These are phyloP conservation scores for Chernovozyma aurita DNA, from an alignment of 1,139 yeast genomes.

Conservation along the genomic window DNA sequence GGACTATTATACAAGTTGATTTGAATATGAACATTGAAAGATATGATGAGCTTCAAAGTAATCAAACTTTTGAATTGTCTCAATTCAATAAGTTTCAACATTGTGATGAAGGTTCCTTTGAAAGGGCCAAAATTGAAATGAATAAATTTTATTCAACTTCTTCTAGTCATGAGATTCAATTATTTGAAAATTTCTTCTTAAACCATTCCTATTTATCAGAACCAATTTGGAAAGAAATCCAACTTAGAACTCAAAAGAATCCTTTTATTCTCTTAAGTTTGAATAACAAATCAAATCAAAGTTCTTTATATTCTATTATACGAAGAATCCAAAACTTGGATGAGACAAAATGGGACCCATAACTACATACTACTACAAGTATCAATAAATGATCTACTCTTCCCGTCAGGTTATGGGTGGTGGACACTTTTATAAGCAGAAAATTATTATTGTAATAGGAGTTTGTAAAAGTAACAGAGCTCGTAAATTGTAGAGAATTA, in stretches of 20 bases:
- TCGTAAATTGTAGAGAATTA: not conserved
- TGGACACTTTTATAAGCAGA: too few relatives aligned
- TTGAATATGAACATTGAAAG: constrained; percentile 11
- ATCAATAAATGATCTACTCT: too few relatives aligned
- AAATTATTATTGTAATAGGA: too few relatives aligned
- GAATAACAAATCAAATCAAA: constrained; percentile 7
- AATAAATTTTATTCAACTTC: constrained; percentile 1
- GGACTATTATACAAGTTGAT: constrained; percentile 15
- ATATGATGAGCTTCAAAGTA: not conserved
- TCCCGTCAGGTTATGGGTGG: not conserved
- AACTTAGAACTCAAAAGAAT: constrained; percentile 3
- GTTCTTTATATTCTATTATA: constrained; percentile 15
- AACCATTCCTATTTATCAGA: constrained; percentile 5
- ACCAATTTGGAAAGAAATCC: constrained; percentile 8
- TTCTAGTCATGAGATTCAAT: constrained; percentile 2
- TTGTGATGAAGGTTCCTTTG: constrained; percentile 5
- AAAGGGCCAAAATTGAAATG: constrained; percentile 3
- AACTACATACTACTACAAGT: not conserved
- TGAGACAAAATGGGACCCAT: constrained; percentile 5
- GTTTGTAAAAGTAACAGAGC: not conserved
- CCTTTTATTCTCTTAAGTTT: constrained; percentile 3
- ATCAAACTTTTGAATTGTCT: constrained; percentile 1
- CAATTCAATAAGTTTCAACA: constrained; percentile 3
- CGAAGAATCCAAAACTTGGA: constrained; percentile 25
- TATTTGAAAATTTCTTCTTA: constrained; percentile 4